Evolutionary conservation across 1,284 basidiomycete genomes (phyloP).

Genomic region (Marasmius oreades): DNA sequence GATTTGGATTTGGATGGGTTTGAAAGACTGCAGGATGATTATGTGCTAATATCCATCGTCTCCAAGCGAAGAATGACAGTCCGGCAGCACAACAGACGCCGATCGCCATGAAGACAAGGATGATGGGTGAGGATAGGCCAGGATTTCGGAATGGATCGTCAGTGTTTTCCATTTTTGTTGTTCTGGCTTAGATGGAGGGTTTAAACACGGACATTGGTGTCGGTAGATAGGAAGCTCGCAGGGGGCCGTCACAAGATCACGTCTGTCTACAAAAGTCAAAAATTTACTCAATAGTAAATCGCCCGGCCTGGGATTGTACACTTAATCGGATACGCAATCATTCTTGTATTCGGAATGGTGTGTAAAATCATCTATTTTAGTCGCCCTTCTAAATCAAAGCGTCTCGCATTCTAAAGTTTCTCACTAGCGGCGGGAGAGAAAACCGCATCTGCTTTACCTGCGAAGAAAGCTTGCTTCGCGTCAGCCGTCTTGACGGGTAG

Average conservation of each 20-base stretch:
- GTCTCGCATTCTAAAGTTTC: background rate
- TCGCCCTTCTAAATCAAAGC: too few relatives aligned
- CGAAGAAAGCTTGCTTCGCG: constrained; percentile 3
- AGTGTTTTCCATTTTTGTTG: background rate
- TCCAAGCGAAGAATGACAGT: background rate
- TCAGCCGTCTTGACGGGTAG: constrained; percentile 11
- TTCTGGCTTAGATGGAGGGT: too few relatives aligned
- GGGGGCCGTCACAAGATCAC: too few relatives aligned
- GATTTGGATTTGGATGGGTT: background rate
- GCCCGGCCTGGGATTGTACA: too few relatives aligned
- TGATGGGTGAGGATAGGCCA: background rate
- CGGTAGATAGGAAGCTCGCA: too few relatives aligned
- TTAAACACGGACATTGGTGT: too few relatives aligned
- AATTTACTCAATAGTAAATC: too few relatives aligned
- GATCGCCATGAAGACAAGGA: background rate
- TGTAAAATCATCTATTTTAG: too few relatives aligned
- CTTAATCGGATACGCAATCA: too few relatives aligned
- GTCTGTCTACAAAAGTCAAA: too few relatives aligned
- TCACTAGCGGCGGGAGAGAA: background rate
- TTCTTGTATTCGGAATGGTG: too few relatives aligned
- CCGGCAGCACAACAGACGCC: background rate
- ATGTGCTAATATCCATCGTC: background rate
- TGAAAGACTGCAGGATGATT: background rate
- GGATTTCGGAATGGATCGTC: background rate
- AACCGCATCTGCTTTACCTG: background rate